Percentiles rank a stretch among this genome's conserved stretches.
phyloP scores from a whole-genome alignment of 225 moss, liverwort and hornwort species.

The Neckera pumila region DNA sequence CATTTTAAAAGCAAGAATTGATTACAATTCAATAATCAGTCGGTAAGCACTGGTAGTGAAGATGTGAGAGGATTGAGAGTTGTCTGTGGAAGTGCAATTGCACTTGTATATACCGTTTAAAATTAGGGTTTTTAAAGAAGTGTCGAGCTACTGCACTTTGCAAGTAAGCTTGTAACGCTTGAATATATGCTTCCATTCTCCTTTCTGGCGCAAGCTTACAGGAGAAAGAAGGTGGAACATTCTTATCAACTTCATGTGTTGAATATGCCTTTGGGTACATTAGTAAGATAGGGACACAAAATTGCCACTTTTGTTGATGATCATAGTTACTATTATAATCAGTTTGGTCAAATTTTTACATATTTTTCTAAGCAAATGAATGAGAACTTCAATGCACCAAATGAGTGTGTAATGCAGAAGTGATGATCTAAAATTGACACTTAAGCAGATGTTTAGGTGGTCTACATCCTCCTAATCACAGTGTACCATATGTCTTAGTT shows the following conservation, averaged over 20 bases:
- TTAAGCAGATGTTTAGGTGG: background rate
- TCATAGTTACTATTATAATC: background rate
- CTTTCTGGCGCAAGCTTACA: background rate
- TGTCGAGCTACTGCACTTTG: background rate
- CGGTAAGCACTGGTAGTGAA: background rate
- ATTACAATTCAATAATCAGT: too few relatives aligned
- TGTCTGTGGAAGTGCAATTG: background rate
- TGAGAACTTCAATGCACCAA: background rate
- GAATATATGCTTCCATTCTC: background rate
- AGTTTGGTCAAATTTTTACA: background rate
- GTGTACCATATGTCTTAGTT: background rate
- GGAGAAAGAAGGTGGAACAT: background rate
- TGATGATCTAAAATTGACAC: background rate
- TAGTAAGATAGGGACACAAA: background rate
- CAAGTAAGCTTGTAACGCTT: background rate
- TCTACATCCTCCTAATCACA: background rate
- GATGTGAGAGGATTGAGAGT: background rate
- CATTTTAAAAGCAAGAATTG: background rate
- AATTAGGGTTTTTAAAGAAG: background rate
- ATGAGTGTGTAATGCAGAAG: background rate
- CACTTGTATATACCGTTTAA: background rate
- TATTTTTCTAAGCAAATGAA: background rate
- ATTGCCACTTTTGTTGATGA: background rate
- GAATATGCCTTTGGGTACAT: background rate
- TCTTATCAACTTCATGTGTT: background rate